A percentile compares a stretch with the other conserved stretches of the same genome.
phyloP scores from a whole-genome alignment of 192 early-diverging fungal genomes.

The Entomortierella beljakovae region DNA sequence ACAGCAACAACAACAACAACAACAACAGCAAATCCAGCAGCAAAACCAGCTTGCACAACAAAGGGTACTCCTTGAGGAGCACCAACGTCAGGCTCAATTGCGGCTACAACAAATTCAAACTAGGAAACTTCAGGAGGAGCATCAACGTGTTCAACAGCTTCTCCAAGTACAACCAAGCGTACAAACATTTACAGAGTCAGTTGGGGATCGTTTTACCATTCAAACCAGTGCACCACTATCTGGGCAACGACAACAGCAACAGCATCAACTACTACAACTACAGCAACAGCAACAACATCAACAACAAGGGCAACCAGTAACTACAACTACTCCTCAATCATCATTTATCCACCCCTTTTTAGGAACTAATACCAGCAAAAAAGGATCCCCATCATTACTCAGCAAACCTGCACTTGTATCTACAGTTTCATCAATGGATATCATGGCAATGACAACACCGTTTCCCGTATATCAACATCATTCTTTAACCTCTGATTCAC shows the following conservation, averaged over 20 bases:
- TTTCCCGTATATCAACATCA: slow-evolving; percentile 28
- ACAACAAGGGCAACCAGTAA: neutral
- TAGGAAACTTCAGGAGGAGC: slow-evolving; percentile 8
- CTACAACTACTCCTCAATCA: neutral
- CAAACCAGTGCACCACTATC: neutral
- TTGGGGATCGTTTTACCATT: too few species aligned
- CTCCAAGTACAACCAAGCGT: slow-evolving; percentile 4
- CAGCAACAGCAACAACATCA: neutral
- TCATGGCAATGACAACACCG: slow-evolving; percentile 27
- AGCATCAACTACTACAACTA: slow-evolving; percentile 6
- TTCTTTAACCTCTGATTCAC: slow-evolving; percentile 9
- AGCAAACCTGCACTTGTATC: slow-evolving; percentile 15
- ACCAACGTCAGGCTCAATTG: slow-evolving; percentile 19
- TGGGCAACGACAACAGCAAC: neutral
- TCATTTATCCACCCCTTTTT: slow-evolving; percentile 15
- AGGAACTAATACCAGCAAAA: slow-evolving; percentile 5
- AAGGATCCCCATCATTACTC: slow-evolving; percentile 14
- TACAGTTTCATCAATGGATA: slow-evolving; percentile 40
- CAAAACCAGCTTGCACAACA: slow-evolving; percentile 11
- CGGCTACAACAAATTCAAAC: slow-evolving; percentile 31
- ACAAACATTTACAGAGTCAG: too few species aligned
- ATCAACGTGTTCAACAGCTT: slow-evolving; percentile 13
- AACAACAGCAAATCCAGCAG: slow-evolving; percentile 8
- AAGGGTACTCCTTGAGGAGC: slow-evolving; percentile 11
- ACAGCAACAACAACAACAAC: slow-evolving; percentile 13